These are phyloP conservation scores for Jaltomata sinuosa DNA, from an alignment of 257 asterid genomes.

Conservation along the genomic window DNA sequence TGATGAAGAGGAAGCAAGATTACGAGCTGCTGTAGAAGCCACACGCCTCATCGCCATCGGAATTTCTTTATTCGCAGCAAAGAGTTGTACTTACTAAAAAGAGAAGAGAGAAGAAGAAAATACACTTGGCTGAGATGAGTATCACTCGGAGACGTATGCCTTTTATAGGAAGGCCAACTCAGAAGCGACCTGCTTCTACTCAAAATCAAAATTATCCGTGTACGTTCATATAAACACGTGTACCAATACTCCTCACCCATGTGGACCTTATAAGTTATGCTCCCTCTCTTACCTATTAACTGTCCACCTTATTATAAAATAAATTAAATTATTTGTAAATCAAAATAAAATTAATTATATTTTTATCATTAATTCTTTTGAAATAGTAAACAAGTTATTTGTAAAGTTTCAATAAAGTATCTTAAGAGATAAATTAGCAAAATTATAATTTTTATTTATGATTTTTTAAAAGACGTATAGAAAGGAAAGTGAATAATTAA, in stretches of 20 bases:
- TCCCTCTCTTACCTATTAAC: no score
- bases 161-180: not conserved
- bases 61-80: not conserved
- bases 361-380: no score
- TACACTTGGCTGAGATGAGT: not conserved
- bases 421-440: no score
- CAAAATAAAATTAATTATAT: no score
- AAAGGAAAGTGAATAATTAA: no score
- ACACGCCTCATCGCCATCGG: conserved; percentile 77
- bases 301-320: no score
- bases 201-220: not conserved
- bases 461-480: no score
- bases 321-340: no score
- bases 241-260: not conserved
- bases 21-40: conserved; percentile 55
- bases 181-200: not conserved
- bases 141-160: not conserved
- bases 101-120: not conserved
- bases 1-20: conserved; percentile 27
- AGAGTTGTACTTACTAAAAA: not conserved
- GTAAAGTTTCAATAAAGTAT: no score
- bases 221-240: not conserved
- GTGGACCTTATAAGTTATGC: not conserved
- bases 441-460: no score
- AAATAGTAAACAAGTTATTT: no score